phyloP scores from a whole-genome alignment of 2,329 filamentous ascomycete genomes.

The Fusarium hainanense region DNA sequence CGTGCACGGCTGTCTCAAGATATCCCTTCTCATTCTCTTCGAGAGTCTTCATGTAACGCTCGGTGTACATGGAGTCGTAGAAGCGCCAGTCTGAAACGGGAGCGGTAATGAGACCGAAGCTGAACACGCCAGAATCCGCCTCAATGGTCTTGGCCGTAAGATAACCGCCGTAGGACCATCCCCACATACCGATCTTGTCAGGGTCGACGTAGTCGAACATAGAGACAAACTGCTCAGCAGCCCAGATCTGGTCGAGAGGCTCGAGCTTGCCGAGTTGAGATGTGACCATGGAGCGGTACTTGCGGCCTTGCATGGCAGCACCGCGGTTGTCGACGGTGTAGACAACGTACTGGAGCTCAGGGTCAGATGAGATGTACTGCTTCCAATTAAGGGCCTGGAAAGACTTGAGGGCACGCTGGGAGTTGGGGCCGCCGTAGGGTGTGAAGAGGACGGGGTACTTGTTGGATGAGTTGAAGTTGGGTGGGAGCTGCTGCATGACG shows the following conservation, averaged over 20 bases:
- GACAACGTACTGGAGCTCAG: conserved; percentile 74
- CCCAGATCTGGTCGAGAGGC: conserved; percentile 74
- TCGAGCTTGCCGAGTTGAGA: conserved; percentile 72
- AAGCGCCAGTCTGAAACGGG: conserved; percentile 77
- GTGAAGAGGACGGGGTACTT: conserved; percentile 75
- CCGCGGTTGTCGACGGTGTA: conserved; percentile 76
- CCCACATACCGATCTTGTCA: conserved; percentile 72
- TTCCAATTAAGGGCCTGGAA: conserved; percentile 68
- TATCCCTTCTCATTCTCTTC: conserved; percentile 69
- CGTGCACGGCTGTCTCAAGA: conserved; percentile 67
- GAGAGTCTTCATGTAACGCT: conserved; percentile 76
- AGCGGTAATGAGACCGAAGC: conserved; percentile 71
- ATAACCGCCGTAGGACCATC: conserved; percentile 76
- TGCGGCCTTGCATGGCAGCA: conserved; percentile 72
- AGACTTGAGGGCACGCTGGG: conserved; percentile 69
- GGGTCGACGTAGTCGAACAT: conserved; percentile 66
- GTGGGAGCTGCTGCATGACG: conserved; percentile 72
- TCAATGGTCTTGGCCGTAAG: conserved; percentile 75
- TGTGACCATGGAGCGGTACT: conserved; percentile 68
- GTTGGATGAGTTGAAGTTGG: conserved; percentile 70
- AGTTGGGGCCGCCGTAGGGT: conserved; percentile 74
- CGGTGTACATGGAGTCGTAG: conserved; percentile 78
- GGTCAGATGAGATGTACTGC: conserved; percentile 73
- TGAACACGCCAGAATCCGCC: conserved; percentile 68
- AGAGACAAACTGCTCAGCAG: conserved; percentile 65